Percentiles rank a stretch among this genome's conserved stretches.
These are phyloP conservation scores for Macroventuria anomochaeta DNA, from an alignment of 2,329 filamentous ascomycete genomes.

Conservation along the genomic window DNA sequence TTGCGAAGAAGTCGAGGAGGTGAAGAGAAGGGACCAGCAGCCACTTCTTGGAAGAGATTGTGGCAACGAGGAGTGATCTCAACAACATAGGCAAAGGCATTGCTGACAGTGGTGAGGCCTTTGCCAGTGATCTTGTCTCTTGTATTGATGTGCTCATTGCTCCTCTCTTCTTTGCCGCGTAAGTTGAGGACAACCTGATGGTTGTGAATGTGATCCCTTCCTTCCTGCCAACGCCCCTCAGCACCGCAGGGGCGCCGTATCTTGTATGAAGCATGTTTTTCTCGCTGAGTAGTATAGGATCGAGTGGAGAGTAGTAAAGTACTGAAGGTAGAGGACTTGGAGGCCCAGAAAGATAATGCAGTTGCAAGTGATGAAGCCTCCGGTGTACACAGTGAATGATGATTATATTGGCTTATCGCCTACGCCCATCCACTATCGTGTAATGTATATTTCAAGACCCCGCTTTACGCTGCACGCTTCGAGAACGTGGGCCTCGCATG, in stretches of 20 bases:
- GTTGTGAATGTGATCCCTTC: constrained; percentile 10
- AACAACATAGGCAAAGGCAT: constrained; percentile 41
- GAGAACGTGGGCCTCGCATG: constrained; percentile 23
- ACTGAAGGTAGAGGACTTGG: neutral
- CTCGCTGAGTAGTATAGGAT: neutral
- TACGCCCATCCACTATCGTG: constrained; percentile 16
- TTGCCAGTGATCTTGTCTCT: constrained; percentile 4
- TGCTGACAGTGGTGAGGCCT: constrained; percentile 23
- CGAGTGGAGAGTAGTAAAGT: neutral
- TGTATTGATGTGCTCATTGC: constrained; percentile 10
- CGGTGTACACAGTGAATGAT: neutral
- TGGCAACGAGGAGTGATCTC: constrained; percentile 49
- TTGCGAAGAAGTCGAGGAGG: constrained; percentile 50
- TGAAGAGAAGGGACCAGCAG: constrained; percentile 50
- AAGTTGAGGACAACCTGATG: constrained; percentile 14
- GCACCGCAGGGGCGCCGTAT: constrained; percentile 15
- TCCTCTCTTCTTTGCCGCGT: constrained; percentile 8
- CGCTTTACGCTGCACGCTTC: constrained; percentile 23
- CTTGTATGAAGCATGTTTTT: constrained; percentile 9
- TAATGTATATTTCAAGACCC: constrained; percentile 23
- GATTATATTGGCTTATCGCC: constrained; percentile 29
- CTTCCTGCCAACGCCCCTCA: constrained; percentile 13
- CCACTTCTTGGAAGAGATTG: constrained; percentile 55
- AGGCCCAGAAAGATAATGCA: neutral
- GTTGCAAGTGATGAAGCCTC: neutral